Conservation (phyloP, 2,329 filamentous ascomycete species). For the Epicoccum nigrum region DNA sequence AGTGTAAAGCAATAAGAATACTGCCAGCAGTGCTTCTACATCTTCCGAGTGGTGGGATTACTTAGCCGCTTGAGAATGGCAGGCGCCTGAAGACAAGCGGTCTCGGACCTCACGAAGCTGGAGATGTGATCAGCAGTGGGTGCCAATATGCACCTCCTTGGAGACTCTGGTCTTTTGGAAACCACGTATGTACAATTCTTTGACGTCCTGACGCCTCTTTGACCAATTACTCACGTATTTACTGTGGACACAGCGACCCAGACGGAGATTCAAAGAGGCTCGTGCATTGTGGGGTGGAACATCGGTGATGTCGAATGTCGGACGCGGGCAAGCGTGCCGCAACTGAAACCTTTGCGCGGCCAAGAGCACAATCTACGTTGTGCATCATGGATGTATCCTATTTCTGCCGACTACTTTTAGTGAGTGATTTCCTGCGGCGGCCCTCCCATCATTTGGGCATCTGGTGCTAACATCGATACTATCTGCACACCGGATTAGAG, state of each 20-base stretch:
- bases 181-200: too few species aligned
- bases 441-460: not conserved
- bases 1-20: too few species aligned
- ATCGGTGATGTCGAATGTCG: slow-evolving; percentile 1
- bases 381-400: slow-evolving; percentile 11
- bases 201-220: not conserved
- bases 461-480: not conserved
- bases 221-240: slow-evolving; percentile 19
- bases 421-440: too few species aligned
- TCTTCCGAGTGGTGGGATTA: too few species aligned
- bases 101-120: too few species aligned
- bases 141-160: too few species aligned
- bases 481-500: slow-evolving; percentile 2
- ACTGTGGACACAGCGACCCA: slow-evolving; percentile 6
- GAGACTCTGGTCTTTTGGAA: too few species aligned
- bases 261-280: slow-evolving; percentile 4
- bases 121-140: too few species aligned
- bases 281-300: slow-evolving; percentile 17
- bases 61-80: too few species aligned
- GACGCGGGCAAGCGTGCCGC: slow-evolving; percentile 2
- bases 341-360: slow-evolving; percentile 15
- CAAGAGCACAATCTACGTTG: slow-evolving; percentile 29
- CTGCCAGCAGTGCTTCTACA: too few species aligned
- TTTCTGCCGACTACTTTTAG: too few species aligned
- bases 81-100: too few species aligned